These are phyloP conservation scores for Craspedostauros australis DNA, from an alignment of 108 stramenopile species.

Conservation along the genomic window DNA sequence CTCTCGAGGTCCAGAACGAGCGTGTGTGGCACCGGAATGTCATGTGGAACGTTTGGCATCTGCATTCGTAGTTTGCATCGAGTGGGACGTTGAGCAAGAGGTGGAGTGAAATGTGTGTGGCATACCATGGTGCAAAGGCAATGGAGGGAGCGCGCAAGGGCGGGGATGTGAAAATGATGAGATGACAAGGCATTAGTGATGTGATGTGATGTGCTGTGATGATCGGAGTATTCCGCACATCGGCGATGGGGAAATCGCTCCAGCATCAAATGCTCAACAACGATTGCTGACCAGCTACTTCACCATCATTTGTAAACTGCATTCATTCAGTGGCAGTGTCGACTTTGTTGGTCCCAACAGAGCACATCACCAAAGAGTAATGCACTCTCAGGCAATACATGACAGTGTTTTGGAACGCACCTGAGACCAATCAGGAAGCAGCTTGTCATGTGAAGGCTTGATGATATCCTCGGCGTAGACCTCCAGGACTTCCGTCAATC, in stretches of 20 bases:
- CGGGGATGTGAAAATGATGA: neutral
- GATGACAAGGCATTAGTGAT: too few species aligned
- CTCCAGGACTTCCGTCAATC: constrained; percentile 52
- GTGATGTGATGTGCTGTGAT: neutral
- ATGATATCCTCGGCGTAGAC: constrained; percentile 55
- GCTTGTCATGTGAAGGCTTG: constrained; percentile 81
- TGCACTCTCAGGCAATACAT: too few species aligned
- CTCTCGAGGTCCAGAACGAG: constrained; percentile 94
- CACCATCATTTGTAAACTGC: too few species aligned
- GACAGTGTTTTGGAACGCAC: constrained; percentile 22
- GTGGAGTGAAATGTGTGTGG: neutral
- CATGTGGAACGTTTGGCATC: constrained; percentile 88
- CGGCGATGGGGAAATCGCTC: neutral
- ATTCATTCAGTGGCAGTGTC: too few species aligned
- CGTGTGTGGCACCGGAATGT: constrained; percentile 87
- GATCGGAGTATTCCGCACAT: neutral
- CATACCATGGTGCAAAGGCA: neutral
- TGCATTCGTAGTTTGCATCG: constrained; percentile 4
- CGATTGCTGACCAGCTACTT: neutral
- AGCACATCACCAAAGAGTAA: too few species aligned
- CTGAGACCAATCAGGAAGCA: constrained; percentile 91
- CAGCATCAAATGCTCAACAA: neutral
- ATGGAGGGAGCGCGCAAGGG: neutral
- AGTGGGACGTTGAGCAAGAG: neutral
- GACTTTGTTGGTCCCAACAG: too few species aligned